Evolutionary conservation across 2,329 filamentous ascomycete genomes (phyloP).

Genomic region (Lachnellula hyalina): DNA sequence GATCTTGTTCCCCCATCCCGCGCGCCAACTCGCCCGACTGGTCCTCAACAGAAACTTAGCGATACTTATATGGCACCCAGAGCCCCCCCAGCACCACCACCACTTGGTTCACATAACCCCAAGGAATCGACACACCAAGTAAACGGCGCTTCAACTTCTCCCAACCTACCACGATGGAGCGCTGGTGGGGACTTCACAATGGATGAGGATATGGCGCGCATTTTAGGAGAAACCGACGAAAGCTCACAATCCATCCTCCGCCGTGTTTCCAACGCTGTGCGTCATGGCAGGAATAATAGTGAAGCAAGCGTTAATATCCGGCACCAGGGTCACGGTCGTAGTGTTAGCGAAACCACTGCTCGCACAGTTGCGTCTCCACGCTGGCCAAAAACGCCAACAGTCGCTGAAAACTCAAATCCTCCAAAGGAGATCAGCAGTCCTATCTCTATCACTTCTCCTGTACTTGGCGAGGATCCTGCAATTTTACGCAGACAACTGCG

Average conservation of each 20-base stretch:
- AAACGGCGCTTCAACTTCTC: slow-evolving; percentile 42
- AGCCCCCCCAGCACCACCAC: slow-evolving; percentile 29
- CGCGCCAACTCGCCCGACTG: slow-evolving; percentile 32
- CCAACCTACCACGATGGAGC: slow-evolving; percentile 69
- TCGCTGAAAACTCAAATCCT: slow-evolving; percentile 44
- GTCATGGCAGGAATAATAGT: slow-evolving; percentile 86
- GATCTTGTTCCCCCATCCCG: slow-evolving; percentile 24
- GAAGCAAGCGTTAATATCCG: slow-evolving; percentile 44
- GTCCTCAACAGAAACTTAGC: slow-evolving; percentile 37
- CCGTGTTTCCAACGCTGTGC: slow-evolving; percentile 87
- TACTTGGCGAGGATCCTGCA: slow-evolving; percentile 57
- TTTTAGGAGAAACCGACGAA: slow-evolving; percentile 69
- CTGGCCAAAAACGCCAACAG: slow-evolving; percentile 62
- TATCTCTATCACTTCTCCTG: slow-evolving; percentile 52
- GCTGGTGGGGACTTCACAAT: slow-evolving; percentile 82
- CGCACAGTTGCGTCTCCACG: slow-evolving; percentile 58
- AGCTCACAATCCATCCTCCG: slow-evolving; percentile 74
- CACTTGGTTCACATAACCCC: slow-evolving; percentile 20
- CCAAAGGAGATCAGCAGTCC: slow-evolving; percentile 67
- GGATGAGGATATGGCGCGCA: slow-evolving; percentile 92
- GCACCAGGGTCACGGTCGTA: slow-evolving; percentile 50
- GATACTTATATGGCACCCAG: slow-evolving; percentile 32
- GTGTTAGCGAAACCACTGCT: slow-evolving; percentile 64
- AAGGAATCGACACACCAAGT: slow-evolving; percentile 46
- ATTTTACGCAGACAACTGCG: slow-evolving; percentile 71